phyloP scores from a whole-genome alignment of 2,329 filamentous ascomycete genomes.

The Fusarium setosum region DNA sequence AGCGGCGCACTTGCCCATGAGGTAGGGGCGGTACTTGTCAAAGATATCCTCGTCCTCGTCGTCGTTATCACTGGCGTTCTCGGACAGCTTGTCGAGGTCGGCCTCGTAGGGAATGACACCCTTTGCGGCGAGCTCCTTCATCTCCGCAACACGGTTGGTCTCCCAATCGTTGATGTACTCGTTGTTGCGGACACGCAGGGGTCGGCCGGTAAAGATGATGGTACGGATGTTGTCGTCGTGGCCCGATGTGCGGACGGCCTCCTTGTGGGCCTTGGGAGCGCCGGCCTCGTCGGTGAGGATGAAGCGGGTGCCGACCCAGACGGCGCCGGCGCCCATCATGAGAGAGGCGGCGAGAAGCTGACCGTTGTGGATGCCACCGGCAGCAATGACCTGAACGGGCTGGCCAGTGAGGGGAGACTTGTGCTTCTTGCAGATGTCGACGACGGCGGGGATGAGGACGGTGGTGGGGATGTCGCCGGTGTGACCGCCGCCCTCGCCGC shows the following conservation, averaged over 20 bases:
- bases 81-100: slow-evolving; percentile 85
- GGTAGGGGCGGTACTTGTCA: slow-evolving; percentile 89
- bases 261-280: slow-evolving; percentile 92
- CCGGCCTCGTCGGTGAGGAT: slow-evolving; percentile 94
- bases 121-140: slow-evolving; percentile 90
- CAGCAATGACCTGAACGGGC: slow-evolving; percentile 91
- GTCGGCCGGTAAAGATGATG: slow-evolving; percentile 98
- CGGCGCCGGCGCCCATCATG: slow-evolving; percentile 90
- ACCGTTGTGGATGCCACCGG: slow-evolving; percentile 94
- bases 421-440: slow-evolving; percentile 81
- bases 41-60: slow-evolving; percentile 85
- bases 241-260: slow-evolving; percentile 89
- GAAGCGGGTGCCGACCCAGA: slow-evolving; percentile 98
- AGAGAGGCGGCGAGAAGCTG: slow-evolving; percentile 89
- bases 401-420: slow-evolving; percentile 89
- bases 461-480: slow-evolving; percentile 94
- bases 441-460: slow-evolving; percentile 91
- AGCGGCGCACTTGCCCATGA: slow-evolving; percentile 97
- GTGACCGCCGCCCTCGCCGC: slow-evolving; percentile 96
- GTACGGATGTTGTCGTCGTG: slow-evolving; percentile 98
- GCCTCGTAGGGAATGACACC: slow-evolving; percentile 94
- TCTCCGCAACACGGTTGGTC: slow-evolving; percentile 87
- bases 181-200: slow-evolving; percentile 93
- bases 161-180: slow-evolving; percentile 97
- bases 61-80: slow-evolving; percentile 73